phyloP scores from a whole-genome alignment of 208 protist genomes.

The Angomonas desouzai region DNA sequence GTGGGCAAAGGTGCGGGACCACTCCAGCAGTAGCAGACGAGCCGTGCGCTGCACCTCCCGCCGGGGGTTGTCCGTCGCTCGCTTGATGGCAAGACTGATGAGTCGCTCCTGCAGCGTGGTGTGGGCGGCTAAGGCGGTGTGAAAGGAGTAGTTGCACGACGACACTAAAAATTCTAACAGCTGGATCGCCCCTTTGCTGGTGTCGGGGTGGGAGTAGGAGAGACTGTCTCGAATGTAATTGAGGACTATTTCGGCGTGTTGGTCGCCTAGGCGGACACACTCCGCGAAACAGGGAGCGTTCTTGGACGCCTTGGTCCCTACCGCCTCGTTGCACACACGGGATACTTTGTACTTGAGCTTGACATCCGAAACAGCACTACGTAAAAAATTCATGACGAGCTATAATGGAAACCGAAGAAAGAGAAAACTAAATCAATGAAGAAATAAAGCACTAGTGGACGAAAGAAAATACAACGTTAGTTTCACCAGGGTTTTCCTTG shows the following conservation, averaged over 20 bases:
- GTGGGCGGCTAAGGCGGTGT: constrained; percentile 57
- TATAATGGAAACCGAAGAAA: constrained; percentile 4
- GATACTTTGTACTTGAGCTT: constrained; percentile 46
- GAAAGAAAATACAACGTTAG: constrained; percentile 12
- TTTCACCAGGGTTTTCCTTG: neutral
- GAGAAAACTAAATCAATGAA: neutral
- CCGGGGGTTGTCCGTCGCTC: constrained; percentile 46
- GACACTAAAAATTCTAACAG: constrained; percentile 77
- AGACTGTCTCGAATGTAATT: constrained; percentile 37
- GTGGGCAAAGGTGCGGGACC: constrained; percentile 82
- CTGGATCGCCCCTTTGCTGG: constrained; percentile 38
- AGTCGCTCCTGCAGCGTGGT: constrained; percentile 55
- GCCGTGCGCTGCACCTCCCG: constrained; percentile 57
- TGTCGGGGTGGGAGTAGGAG: constrained; percentile 22
- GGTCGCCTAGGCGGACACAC: constrained; percentile 51
- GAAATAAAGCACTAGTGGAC: no score
- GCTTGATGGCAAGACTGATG: constrained; percentile 42
- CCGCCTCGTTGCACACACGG: constrained; percentile 35
- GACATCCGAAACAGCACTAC: constrained; percentile 37
- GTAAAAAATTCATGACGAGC: constrained; percentile 60
- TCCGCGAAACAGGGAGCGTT: constrained; percentile 20
- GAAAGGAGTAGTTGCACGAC: constrained; percentile 71
- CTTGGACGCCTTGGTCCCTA: constrained; percentile 1
- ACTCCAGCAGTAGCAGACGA: constrained; percentile 77
- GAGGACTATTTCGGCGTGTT: constrained; percentile 50